Conservation (phyloP, 1,284 basidiomycete species). For the Cryptococcus wingfieldii region DNA sequence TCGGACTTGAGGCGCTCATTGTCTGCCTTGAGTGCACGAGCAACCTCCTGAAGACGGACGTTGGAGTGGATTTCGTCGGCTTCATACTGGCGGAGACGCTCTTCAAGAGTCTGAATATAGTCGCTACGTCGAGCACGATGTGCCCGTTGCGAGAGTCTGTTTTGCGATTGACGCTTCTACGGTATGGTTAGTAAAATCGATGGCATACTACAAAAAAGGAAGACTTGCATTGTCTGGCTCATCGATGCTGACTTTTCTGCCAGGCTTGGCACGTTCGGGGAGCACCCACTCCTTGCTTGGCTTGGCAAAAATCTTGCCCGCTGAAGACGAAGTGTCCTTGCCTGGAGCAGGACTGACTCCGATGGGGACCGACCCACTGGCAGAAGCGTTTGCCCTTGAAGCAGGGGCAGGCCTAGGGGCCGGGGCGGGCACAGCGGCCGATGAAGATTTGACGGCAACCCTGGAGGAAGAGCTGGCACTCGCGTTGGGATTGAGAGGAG, state of each 20-base stretch:
- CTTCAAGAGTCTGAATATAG: constrained; percentile 83
- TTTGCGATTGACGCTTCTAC: constrained; percentile 49
- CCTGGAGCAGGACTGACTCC: constrained; percentile 4
- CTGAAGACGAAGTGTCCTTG: constrained; percentile 47
- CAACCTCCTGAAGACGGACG: constrained; percentile 76
- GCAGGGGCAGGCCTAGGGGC: neutral
- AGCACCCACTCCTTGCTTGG: constrained; percentile 87
- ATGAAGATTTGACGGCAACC: neutral
- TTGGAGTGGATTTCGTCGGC: constrained; percentile 86
- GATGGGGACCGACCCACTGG: constrained; percentile 1
- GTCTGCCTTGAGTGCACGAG: constrained; percentile 81
- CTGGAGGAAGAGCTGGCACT: neutral
- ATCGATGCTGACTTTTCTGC: constrained; percentile 80
- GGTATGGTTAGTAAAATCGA: neutral
- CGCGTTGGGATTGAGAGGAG: neutral
- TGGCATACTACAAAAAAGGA: neutral
- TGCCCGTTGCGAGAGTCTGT: constrained; percentile 77
- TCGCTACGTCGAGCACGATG: constrained; percentile 87
- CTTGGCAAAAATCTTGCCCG: constrained; percentile 48
- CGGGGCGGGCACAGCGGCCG: neutral
- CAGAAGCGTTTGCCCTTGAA: neutral
- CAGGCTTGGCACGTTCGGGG: constrained; percentile 81
- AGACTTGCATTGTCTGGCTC: constrained; percentile 43
- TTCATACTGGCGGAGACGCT: constrained; percentile 78
- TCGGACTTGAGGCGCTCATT: constrained; percentile 54